A percentile compares a stretch with the other conserved stretches of the same genome.
These are phyloP conservation scores for Cucurbita maxima DNA, from an alignment of 306 rosid genomes.

Conservation along the genomic window DNA sequence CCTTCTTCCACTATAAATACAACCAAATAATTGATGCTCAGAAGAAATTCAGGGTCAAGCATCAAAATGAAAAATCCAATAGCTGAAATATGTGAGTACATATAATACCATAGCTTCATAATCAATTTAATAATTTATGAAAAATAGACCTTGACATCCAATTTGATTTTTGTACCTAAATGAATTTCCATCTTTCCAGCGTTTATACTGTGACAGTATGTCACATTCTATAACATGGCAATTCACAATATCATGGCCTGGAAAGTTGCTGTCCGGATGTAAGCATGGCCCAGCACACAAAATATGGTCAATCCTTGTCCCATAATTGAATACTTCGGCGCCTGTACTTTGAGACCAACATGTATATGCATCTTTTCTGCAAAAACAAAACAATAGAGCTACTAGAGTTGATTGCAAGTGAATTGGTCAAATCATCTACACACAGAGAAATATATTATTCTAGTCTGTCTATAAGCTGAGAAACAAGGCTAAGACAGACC, in stretches of 20 bases:
- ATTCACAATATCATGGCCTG: constrained; percentile 47
- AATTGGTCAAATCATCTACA: neutral
- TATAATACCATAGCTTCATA: neutral
- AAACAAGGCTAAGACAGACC: neutral
- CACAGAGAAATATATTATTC: neutral
- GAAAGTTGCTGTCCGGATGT: constrained; percentile 39
- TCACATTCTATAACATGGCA: constrained; percentile 86
- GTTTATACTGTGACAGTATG: constrained; percentile 65
- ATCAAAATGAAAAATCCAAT: neutral
- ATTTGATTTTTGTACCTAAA: constrained; percentile 29
- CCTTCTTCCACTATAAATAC: neutral
- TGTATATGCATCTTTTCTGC: constrained; percentile 73
- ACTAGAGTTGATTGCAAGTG: neutral
- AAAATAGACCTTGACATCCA: neutral
- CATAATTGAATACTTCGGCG: constrained; percentile 84
- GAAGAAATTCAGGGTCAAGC: neutral
- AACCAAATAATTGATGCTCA: neutral
- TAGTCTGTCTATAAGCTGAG: neutral
- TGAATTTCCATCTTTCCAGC: constrained; percentile 69
- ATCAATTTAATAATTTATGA: neutral
- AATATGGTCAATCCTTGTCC: constrained; percentile 83
- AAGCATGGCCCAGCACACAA: constrained; percentile 72
- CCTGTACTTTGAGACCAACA: constrained; percentile 91
- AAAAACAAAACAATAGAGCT: constrained; percentile 8
- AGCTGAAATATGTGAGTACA: neutral